These are phyloP conservation scores for Arabidopsis suecica DNA, from an alignment of 345 rosid genomes.

Conservation along the genomic window DNA sequence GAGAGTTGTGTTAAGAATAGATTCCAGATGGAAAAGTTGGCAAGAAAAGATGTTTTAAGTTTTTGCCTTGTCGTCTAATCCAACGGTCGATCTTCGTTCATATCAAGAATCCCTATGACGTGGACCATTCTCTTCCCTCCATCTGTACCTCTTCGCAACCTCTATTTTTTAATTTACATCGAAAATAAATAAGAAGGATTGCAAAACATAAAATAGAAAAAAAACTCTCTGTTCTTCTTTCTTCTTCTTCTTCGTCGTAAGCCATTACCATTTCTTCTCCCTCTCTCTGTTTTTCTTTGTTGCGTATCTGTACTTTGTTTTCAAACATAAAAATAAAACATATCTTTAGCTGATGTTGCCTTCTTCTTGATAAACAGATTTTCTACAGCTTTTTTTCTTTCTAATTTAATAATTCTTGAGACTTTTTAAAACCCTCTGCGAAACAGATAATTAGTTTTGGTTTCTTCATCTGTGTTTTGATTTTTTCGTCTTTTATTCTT, in stretches of 20 bases:
- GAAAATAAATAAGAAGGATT: conserved; percentile 1
- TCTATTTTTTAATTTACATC: conserved; percentile 7
- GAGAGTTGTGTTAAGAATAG: conserved; percentile 47
- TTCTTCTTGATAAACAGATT: background rate
- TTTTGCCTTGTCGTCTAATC: conserved; percentile 19
- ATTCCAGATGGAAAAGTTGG: conserved; percentile 45
- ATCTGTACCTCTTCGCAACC: conserved; percentile 28
- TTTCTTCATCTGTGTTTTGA: conserved; percentile 22
- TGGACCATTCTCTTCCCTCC: conserved; percentile 21
- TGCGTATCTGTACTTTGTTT: conserved; percentile 34
- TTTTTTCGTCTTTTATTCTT: background rate
- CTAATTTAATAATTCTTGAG: background rate
- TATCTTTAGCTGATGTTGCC: conserved; percentile 10
- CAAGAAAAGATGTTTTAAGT: conserved; percentile 23
- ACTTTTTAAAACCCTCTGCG: background rate
- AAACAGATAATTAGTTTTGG: background rate
- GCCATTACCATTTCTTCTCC: conserved; percentile 34
- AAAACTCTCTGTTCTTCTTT: conserved; percentile 37
- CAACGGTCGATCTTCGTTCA: conserved; percentile 8
- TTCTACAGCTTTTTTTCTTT: conserved; percentile 3
- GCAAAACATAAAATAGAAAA: background rate
- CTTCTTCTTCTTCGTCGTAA: conserved; percentile 40
- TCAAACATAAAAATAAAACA: background rate
- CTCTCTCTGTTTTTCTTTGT: conserved; percentile 36
- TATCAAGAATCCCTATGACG: conserved; percentile 27